Conservation (phyloP, 192 early-diverging fungal species). For the Lobosporangium transversale region DNA sequence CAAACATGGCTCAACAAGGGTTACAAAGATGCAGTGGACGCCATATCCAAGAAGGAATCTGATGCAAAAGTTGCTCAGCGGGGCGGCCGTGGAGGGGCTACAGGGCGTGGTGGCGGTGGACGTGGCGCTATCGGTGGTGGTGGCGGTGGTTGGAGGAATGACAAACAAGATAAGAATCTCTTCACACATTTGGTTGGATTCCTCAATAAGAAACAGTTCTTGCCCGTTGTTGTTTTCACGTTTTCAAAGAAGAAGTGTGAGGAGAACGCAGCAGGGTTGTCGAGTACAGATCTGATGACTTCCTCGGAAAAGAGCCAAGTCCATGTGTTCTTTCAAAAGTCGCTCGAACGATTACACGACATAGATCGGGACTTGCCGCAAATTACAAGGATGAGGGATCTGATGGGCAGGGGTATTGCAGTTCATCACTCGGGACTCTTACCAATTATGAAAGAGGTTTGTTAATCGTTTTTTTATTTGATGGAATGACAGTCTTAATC, state of each 20-base stretch:
- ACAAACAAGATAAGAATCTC: slow-evolving; percentile 75
- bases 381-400: slow-evolving; percentile 82
- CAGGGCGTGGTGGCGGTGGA: slow-evolving; percentile 57
- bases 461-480: slow-evolving; percentile 5
- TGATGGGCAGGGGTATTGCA: slow-evolving; percentile 91
- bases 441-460: slow-evolving; percentile 95
- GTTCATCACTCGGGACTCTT: slow-evolving; percentile 97
- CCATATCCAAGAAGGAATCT: slow-evolving; percentile 70
- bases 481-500: too few species aligned
- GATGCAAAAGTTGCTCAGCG: slow-evolving; percentile 54
- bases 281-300: slow-evolving; percentile 84
- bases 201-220: slow-evolving; percentile 77
- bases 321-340: slow-evolving; percentile 86
- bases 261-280: slow-evolving; percentile 82
- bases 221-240: slow-evolving; percentile 93
- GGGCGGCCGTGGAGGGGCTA: slow-evolving; percentile 58
- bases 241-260: slow-evolving; percentile 98
- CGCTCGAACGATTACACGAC: slow-evolving; percentile 82
- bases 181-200: slow-evolving; percentile 84
- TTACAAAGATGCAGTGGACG: slow-evolving; percentile 80
- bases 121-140: slow-evolving; percentile 33
- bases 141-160: slow-evolving; percentile 59
- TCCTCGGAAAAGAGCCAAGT: slow-evolving; percentile 82
- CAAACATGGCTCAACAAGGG: slow-evolving; percentile 70
- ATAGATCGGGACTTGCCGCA: slow-evolving; percentile 91